phyloP scores from a whole-genome alignment of 352 stramenopile species.

The Phytophthora citrophthora region DNA sequence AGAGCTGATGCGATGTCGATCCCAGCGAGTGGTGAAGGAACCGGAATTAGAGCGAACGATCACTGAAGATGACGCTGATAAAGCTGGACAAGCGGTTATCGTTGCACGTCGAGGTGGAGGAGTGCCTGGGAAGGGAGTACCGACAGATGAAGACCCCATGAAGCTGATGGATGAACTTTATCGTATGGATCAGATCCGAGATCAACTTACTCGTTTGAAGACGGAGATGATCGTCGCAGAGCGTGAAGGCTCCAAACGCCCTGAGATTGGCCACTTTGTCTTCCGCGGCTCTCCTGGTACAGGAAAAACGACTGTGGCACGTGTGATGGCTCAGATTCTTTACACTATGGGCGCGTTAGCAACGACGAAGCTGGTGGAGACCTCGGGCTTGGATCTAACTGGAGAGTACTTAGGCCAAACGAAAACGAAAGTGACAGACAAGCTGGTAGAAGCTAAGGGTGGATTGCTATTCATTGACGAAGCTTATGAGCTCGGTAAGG shows the following conservation, averaged over 20 bases:
- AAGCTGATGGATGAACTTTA: slow-evolving; percentile 62
- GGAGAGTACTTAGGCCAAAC: slow-evolving; percentile 92
- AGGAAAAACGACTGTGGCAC: slow-evolving; percentile 92
- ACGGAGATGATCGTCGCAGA: slow-evolving; percentile 69
- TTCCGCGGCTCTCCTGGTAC: slow-evolving; percentile 91
- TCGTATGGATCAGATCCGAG: slow-evolving; percentile 64
- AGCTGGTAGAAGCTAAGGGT: slow-evolving; percentile 89
- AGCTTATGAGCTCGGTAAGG: slow-evolving; percentile 91
- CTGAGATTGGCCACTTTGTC: slow-evolving; percentile 83
- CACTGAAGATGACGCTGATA: slow-evolving; percentile 48
- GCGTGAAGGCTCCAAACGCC: slow-evolving; percentile 59
- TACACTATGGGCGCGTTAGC: slow-evolving; percentile 92
- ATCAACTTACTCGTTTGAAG: slow-evolving; percentile 56
- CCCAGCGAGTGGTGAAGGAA: slow-evolving; percentile 55
- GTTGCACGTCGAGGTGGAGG: slow-evolving; percentile 33
- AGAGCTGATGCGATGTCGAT: slow-evolving; percentile 34
- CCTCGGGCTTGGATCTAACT: slow-evolving; percentile 87
- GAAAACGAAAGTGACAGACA: slow-evolving; percentile 85
- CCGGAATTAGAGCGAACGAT: slow-evolving; percentile 64
- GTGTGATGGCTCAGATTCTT: slow-evolving; percentile 93
- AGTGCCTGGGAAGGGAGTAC: slow-evolving; percentile 49
- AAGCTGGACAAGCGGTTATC: slow-evolving; percentile 40
- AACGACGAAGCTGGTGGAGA: slow-evolving; percentile 93
- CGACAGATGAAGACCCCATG: slow-evolving; percentile 52
- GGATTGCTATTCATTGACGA: slow-evolving; percentile 95